A percentile compares a stretch with the other conserved stretches of the same genome.
These are phyloP conservation scores for Rhodotorula glutinis DNA, from an alignment of 1,284 basidiomycete genomes.

Conservation along the genomic window DNA sequence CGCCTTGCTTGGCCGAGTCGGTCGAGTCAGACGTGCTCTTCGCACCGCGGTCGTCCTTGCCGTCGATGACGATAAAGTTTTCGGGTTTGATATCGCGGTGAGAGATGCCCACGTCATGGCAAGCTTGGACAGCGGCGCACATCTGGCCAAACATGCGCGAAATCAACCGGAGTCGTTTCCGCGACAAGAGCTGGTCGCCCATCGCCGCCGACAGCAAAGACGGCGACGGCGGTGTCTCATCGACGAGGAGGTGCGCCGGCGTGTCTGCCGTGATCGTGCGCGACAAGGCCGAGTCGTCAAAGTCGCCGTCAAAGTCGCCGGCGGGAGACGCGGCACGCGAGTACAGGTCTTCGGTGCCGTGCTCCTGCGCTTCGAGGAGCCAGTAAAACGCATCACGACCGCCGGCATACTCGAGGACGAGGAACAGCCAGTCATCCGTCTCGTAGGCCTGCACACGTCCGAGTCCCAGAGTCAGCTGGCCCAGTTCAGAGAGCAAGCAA, in stretches of 20 bases:
- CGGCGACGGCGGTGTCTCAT: conserved; percentile 84
- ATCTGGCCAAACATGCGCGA: conserved; percentile 97
- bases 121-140: conserved; percentile 96
- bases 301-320: conserved; percentile 21
- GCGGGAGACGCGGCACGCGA: conserved; percentile 35
- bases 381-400: conserved; percentile 91
- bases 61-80: conserved; percentile 52
- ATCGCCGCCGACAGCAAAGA: conserved; percentile 74
- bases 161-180: conserved; percentile 82
- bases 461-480: neutral
- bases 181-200: conserved; percentile 78
- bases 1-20: conserved; percentile 40
- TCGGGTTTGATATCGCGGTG: conserved; percentile 96
- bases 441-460: conserved; percentile 66
- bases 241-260: conserved; percentile 28
- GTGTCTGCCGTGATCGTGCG: conserved; percentile 37
- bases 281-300: conserved; percentile 33
- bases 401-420: conserved; percentile 86
- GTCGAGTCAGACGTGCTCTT: conserved; percentile 4
- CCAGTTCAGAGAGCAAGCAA: neutral
- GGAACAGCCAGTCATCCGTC: conserved; percentile 71
- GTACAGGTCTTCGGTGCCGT: conserved; percentile 36
- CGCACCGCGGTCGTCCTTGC: conserved; percentile 60
- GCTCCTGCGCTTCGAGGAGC: conserved; percentile 61
- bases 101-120: conserved; percentile 85